Percentiles rank a stretch among this genome's conserved stretches.
Evolutionary conservation across 192 early-diverging fungal species (phyloP).

Genomic region (Coemansia sp.): DNA sequence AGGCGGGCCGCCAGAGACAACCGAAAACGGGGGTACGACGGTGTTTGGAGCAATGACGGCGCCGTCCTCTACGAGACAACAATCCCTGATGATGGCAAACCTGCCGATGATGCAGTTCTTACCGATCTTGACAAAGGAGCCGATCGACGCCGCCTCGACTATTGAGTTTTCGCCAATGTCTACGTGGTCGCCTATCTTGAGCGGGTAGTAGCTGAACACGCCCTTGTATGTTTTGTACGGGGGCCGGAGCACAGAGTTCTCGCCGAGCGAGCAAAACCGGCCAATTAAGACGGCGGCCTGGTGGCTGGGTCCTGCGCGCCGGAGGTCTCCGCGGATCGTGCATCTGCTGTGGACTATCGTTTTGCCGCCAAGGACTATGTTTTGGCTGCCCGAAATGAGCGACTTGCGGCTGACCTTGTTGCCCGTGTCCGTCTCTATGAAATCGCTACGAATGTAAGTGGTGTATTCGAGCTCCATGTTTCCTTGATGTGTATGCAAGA

Average conservation of each 20-base stretch:
- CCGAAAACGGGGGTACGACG: slow-evolving; percentile 87
- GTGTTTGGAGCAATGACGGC: slow-evolving; percentile 89
- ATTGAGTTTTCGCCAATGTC: slow-evolving; percentile 83
- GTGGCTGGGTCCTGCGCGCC: slow-evolving; percentile 81
- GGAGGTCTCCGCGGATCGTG: slow-evolving; percentile 91
- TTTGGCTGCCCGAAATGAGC: slow-evolving; percentile 91
- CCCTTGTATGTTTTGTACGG: slow-evolving; percentile 93
- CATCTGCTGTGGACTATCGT: slow-evolving; percentile 90
- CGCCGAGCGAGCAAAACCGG: slow-evolving; percentile 79
- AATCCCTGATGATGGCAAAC: slow-evolving; percentile 96
- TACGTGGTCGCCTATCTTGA: slow-evolving; percentile 95
- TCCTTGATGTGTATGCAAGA: background rate
- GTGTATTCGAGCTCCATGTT: slow-evolving; percentile 34
- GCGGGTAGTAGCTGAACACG: slow-evolving; percentile 93
- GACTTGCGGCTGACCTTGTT: slow-evolving; percentile 95
- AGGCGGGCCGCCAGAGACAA: slow-evolving; percentile 80
- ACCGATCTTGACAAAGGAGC: slow-evolving; percentile 86
- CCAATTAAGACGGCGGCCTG: slow-evolving; percentile 91
- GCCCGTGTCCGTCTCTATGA: slow-evolving; percentile 97
- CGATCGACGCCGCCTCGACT: slow-evolving; percentile 90
- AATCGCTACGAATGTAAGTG: slow-evolving; percentile 80
- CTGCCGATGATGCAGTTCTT: slow-evolving; percentile 93
- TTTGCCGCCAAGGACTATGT: slow-evolving; percentile 96
- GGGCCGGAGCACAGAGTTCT: slow-evolving; percentile 79
- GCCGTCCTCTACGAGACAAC: slow-evolving; percentile 83